Percentiles rank a stretch among this genome's conserved stretches.
Evolutionary conservation across 495 filamentous ascomycete species (phyloP).

Genomic region (Podospora conica): DNA sequence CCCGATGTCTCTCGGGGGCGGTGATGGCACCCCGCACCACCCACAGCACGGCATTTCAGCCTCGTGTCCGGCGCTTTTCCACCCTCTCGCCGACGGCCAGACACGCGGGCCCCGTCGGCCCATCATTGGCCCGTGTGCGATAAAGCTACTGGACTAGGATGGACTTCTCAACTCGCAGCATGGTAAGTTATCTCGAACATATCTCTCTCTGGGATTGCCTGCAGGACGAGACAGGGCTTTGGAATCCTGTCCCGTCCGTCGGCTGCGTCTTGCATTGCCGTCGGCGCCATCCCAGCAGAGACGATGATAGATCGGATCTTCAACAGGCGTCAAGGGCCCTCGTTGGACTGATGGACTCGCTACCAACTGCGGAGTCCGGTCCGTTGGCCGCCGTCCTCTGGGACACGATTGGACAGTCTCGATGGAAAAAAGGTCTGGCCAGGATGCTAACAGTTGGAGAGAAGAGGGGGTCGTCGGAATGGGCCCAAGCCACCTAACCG

Average conservation of each 20-base stretch:
- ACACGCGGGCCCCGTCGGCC: background rate
- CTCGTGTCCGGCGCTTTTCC: background rate
- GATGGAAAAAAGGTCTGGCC: too few relatives aligned
- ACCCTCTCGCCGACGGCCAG: background rate
- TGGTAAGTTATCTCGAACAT: too few relatives aligned
- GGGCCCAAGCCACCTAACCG: background rate
- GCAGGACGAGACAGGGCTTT: background rate
- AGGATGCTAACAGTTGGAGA: background rate
- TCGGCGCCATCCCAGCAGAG: background rate
- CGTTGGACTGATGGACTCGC: background rate
- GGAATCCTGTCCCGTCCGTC: background rate
- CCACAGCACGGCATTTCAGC: background rate
- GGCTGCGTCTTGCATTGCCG: background rate
- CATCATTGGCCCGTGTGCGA: background rate
- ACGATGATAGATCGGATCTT: too few relatives aligned
- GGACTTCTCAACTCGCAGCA: too few relatives aligned
- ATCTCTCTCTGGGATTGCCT: too few relatives aligned
- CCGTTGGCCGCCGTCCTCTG: background rate
- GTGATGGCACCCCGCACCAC: background rate
- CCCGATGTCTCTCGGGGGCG: background rate
- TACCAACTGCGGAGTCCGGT: background rate
- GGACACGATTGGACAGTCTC: background rate
- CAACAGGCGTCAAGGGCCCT: background rate
- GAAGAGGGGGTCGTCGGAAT: background rate
- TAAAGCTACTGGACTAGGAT: background rate